These are phyloP conservation scores for Hortiboletus flavorubellus DNA, from an alignment of 768 basidiomycete species.

Conservation along the genomic window DNA sequence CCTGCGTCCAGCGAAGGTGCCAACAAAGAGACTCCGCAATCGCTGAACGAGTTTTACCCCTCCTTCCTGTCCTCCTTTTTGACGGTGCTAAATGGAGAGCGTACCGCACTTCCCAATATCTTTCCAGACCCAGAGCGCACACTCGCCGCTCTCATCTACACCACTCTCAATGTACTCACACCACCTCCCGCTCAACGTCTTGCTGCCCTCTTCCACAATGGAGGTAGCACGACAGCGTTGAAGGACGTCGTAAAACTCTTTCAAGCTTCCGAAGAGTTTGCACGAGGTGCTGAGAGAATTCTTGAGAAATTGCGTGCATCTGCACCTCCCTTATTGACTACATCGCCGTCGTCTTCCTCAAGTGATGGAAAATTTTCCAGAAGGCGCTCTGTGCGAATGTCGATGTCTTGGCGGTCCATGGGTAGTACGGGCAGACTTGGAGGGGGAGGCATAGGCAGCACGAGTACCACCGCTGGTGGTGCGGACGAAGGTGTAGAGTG, in stretches of 20 bases:
- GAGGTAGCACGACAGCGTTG: slow-evolving; percentile 56
- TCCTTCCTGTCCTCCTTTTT: slow-evolving; percentile 73
- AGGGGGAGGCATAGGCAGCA: slow-evolving; percentile 8
- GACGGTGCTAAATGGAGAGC: slow-evolving; percentile 64
- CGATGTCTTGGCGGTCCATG: slow-evolving; percentile 56
- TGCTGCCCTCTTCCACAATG: slow-evolving; percentile 59
- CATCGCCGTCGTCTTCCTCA: slow-evolving; percentile 22
- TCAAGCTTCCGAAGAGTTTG: slow-evolving; percentile 81
- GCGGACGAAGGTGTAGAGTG: slow-evolving; percentile 50
- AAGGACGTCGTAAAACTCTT: slow-evolving; percentile 68
- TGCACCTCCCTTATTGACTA: slow-evolving; percentile 13
- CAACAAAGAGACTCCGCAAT: slow-evolving; percentile 47
- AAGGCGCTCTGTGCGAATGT: slow-evolving; percentile 60
- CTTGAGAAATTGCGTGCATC: slow-evolving; percentile 67
- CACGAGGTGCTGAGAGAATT: slow-evolving; percentile 63
- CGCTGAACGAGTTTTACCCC: slow-evolving; percentile 66
- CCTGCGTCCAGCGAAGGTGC: slow-evolving; percentile 7
- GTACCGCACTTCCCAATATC: slow-evolving; percentile 71
- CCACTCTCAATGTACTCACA: slow-evolving; percentile 72
- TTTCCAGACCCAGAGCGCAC: slow-evolving; percentile 82
- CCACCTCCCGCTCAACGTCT: slow-evolving; percentile 84
- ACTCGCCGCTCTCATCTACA: slow-evolving; percentile 78
- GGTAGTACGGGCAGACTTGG: slow-evolving; percentile 19
- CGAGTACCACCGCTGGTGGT: background rate
- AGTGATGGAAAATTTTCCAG: slow-evolving; percentile 36